Base-by-base conservation (phyloP, 371 early-diverging fungal genomes). In the Rhizopus delemar region DNA sequence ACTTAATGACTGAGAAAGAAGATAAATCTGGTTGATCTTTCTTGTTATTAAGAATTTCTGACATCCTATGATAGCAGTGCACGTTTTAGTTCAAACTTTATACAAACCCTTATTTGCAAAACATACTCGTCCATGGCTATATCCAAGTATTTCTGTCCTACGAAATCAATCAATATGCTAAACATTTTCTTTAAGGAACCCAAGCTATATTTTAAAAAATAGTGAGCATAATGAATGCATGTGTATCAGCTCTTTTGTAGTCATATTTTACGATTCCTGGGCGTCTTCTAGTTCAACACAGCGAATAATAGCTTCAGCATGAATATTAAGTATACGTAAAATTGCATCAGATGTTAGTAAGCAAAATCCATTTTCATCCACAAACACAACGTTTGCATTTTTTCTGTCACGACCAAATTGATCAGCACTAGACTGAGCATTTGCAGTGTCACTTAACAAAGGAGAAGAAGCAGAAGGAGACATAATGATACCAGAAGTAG, bases 291-390 rank as follows among this genome's bases (percentile, higher is more conserved):
- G 75, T 66, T 94, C 93, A 15, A 88, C 83, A 55, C 93, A 91
- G 28, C 97, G 84, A 29, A 85, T 74, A 41, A 93, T 82, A 7
- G 93, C 88, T 69, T 95, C 96, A 2, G 92, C 83, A 70, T 97
- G 96, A 36, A 94, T 86, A 58, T 86, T 83, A 9, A 95, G 77
- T 57, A 95, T 67, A 45, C 85, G 73, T 50, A 88, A 60, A 31
- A 84, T 83, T 9, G 82, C 65, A n/a, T 83, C 76, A 3, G 81
- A 68, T 5, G 88, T 83, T 5, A 89, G 78, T 5, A 85, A 63
- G 0, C 86, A 83, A 62, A 83, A 81, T 41, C 77, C 62, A 73
- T 69, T 62, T 53, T 77, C 67, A 62, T 75, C 63, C 9, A 73
- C 71, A 46, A 62, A 63, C 8, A 70, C 57, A 41, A 71, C 60